A percentile compares a stretch with the other conserved stretches of the same genome.
These are phyloP conservation scores for Citrullus colocynthis DNA, from an alignment of 306 rosid genomes.

Conservation along the genomic window DNA sequence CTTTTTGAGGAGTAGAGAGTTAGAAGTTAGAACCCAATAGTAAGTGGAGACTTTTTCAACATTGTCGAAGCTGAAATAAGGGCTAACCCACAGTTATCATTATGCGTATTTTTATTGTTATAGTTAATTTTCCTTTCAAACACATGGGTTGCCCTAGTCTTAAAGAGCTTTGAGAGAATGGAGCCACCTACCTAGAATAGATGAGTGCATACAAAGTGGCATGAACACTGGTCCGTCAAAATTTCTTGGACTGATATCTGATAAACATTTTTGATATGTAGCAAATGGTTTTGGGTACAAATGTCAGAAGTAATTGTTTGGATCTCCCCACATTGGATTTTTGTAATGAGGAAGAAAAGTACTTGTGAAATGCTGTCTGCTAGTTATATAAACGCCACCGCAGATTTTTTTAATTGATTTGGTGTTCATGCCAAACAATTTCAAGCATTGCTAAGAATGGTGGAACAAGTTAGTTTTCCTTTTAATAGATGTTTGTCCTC, in stretches of 20 bases:
- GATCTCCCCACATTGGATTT: not conserved
- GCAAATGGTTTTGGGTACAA: not conserved
- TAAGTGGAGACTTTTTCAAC: not conserved
- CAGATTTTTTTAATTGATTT: not conserved
- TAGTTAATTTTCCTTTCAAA: not conserved
- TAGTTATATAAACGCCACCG: not conserved
- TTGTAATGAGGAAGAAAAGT: not conserved
- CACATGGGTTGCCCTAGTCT: not conserved
- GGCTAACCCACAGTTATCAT: not conserved
- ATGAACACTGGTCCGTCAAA: no score
- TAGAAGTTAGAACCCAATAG: not conserved
- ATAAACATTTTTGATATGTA: not conserved
- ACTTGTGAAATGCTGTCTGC: not conserved
- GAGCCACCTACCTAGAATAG: not conserved
- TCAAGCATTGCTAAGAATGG: not conserved
- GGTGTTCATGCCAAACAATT: not conserved
- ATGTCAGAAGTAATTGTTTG: not conserved
- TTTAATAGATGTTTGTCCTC: not conserved
- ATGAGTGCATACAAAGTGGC: not conserved
- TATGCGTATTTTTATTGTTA: not conserved
- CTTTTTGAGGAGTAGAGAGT: not conserved
- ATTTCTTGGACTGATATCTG: no score
- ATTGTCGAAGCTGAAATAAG: not conserved
- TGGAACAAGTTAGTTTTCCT: not conserved
- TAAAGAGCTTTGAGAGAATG: not conserved